phyloP scores from a whole-genome alignment of 352 stramenopile species.

The Aphanomyces astaci region DNA sequence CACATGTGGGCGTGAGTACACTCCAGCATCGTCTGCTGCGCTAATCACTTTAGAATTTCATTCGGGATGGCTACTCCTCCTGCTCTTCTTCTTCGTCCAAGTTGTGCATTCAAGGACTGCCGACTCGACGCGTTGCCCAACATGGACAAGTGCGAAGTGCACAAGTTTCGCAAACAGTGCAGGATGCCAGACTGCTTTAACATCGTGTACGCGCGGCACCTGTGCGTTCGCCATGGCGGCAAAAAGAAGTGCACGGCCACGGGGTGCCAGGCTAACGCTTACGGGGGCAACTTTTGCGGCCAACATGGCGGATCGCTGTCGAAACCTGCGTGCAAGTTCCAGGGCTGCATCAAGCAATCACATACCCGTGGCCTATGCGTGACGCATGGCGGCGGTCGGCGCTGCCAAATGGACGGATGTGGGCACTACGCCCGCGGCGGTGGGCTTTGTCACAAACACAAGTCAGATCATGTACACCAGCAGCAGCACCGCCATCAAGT shows the following conservation, averaged over 20 bases:
- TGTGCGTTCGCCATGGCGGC: slow-evolving; percentile 13
- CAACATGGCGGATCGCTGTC: neutral
- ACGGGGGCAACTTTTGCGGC: slow-evolving; percentile 6
- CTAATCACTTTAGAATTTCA: no score
- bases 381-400: slow-evolving; percentile 11
- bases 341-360: slow-evolving; percentile 7
- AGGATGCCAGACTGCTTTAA: neutral
- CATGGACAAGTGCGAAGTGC: slow-evolving; percentile 3
- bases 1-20: no score
- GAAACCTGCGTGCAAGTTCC: neutral
- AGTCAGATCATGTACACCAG: neutral
- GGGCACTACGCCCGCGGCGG: neutral
- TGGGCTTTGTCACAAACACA: slow-evolving; percentile 6
- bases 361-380: slow-evolving; percentile 12
- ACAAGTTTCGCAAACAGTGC: slow-evolving; percentile 11
- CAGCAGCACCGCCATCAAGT: neutral
- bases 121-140: neutral
- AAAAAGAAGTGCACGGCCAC: slow-evolving; percentile 3
- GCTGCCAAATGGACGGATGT: neutral
- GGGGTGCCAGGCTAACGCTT: neutral
- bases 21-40: no score
- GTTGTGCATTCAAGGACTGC: slow-evolving; percentile 11
- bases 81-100: no score
- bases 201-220: slow-evolving; percentile 8
- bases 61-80: no score